Evolutionary conservation across 2,329 filamentous ascomycete genomes (phyloP).

Genomic region (Aspergillus sp.): DNA sequence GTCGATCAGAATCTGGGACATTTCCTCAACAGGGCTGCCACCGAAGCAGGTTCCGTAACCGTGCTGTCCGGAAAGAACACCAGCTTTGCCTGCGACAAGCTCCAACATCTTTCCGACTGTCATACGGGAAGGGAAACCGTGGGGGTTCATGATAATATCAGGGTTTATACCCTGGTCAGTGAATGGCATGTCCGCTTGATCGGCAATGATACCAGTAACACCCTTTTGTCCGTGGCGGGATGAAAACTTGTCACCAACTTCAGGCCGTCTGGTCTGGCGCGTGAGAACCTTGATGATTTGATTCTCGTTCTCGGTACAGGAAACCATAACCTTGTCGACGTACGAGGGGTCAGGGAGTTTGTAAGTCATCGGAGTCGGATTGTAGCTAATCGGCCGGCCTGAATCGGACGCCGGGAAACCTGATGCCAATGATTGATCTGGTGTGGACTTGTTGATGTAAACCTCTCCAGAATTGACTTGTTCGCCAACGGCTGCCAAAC

Average conservation of each 20-base stretch:
- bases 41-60: slow-evolving; percentile 90
- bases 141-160: slow-evolving; percentile 99
- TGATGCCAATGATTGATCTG: slow-evolving; percentile 72
- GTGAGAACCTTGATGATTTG: slow-evolving; percentile 92
- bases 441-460: slow-evolving; percentile 87
- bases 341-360: slow-evolving; percentile 81
- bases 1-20: slow-evolving; percentile 79
- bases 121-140: slow-evolving; percentile 99
- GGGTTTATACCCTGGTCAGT: slow-evolving; percentile 86
- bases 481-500: slow-evolving; percentile 82
- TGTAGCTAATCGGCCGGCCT: slow-evolving; percentile 46
- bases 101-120: slow-evolving; percentile 98
- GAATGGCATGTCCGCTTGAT: slow-evolving; percentile 97
- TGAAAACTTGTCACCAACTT: slow-evolving; percentile 97
- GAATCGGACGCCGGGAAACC: slow-evolving; percentile 62
- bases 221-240: slow-evolving; percentile 98
- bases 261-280: slow-evolving; percentile 89
- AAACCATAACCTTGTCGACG: slow-evolving; percentile 95
- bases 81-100: slow-evolving; percentile 89
- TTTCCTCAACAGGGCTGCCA: slow-evolving; percentile 81
- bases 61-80: slow-evolving; percentile 77
- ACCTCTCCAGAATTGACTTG: slow-evolving; percentile 75
- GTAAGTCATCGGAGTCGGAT: slow-evolving; percentile 62
- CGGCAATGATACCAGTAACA: slow-evolving; percentile 93
- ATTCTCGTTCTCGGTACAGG: slow-evolving; percentile 81